Evolutionary conservation across 805 yeast genomes (phyloP).

Genomic region (Geotrichum ghanense): DNA sequence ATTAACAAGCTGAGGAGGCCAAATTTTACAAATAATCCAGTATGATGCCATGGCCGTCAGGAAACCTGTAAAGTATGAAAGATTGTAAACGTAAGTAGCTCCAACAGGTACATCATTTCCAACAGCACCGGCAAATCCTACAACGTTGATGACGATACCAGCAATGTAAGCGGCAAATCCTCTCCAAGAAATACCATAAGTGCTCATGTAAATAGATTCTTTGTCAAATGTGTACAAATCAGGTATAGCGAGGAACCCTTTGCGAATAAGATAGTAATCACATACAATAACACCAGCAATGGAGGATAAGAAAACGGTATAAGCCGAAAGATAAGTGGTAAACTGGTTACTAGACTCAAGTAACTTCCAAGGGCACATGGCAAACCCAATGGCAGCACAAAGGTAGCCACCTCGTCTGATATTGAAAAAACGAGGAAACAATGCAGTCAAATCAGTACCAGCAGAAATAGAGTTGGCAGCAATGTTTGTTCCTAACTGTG

Average conservation of each 20-base stretch:
- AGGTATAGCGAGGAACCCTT: conserved; percentile 52
- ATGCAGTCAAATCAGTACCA: conserved; percentile 42
- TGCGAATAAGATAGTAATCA: conserved; percentile 62
- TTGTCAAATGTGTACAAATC: conserved; percentile 48
- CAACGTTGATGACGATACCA: conserved; percentile 75
- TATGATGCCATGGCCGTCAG: conserved; percentile 45
- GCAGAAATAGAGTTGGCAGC: conserved; percentile 40
- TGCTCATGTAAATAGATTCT: conserved; percentile 45
- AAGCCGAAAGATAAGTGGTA: conserved; percentile 71
- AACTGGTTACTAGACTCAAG: conserved; percentile 58
- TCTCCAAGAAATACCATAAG: conserved; percentile 71
- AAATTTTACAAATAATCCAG: conserved; percentile 31
- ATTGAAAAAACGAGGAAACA: conserved; percentile 34
- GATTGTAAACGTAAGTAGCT: conserved; percentile 59
- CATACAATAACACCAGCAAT: conserved; percentile 60
- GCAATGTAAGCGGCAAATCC: conserved; percentile 70
- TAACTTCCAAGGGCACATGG: conserved; percentile 78
- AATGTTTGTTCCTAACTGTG: conserved; percentile 70
- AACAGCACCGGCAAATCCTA: conserved; percentile 76
- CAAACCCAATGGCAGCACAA: conserved; percentile 60
- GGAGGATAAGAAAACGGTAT: conserved; percentile 70
- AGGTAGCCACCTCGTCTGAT: conserved; percentile 74
- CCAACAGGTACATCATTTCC: conserved; percentile 70
- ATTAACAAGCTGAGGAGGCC: neutral
- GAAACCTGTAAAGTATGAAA: conserved; percentile 73